Base-by-base conservation (phyloP, 768 basidiomycete species). In the Cystobasidium onofrii region DNA sequence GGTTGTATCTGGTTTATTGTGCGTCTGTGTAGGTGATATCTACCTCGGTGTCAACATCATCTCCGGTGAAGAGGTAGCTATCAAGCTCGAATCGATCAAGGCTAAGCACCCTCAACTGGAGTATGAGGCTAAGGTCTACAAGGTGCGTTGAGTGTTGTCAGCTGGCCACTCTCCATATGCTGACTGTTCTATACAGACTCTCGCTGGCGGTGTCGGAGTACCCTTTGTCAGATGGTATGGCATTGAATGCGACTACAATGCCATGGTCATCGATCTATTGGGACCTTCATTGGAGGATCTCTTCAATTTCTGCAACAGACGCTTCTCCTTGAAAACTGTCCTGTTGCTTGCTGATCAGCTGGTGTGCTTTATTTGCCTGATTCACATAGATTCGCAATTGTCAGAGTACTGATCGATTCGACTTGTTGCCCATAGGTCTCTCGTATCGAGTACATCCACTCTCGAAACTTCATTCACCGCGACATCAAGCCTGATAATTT, bases 41-140 rank as follows among this genome's bases (percentile, higher is more conserved):
- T 98, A 98, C 82, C 91, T 98, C 75, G 96, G 96, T 73, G 95
- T 96, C 82, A 99, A 98, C 86, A 97, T 99, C 84, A 97, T 98
- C 81, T 97, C 95, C 20, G 95, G 95, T 29, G 96, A 99, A 82
- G 96, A 98, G 81, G 95, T 98, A 75, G 96, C 93, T 81, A 99
- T 99, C 86, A 99, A 99, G 84, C 91, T 99, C 79, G 96, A 99
- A 83, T 97, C 95, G 1, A 92, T 98, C 82, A 99, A 99, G 83
- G 96, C 96, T 78, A 99, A 99, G 83, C 96, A 99, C 78, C 96
- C 96, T n/a, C 96, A 99, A 83, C 89, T 99, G 79, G 96, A 99
- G 82, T 99, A 99, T 81, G 95, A 99, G 83, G 82, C 83, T 61
- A 85, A 85, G 81, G 84, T 85, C 15, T 85, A 85, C 83, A 98